Evolutionary conservation across 805 yeast species (phyloP), one percentile per base, ranked within the genome.

Genomic region (Lachancea thermotolerans): DNA sequence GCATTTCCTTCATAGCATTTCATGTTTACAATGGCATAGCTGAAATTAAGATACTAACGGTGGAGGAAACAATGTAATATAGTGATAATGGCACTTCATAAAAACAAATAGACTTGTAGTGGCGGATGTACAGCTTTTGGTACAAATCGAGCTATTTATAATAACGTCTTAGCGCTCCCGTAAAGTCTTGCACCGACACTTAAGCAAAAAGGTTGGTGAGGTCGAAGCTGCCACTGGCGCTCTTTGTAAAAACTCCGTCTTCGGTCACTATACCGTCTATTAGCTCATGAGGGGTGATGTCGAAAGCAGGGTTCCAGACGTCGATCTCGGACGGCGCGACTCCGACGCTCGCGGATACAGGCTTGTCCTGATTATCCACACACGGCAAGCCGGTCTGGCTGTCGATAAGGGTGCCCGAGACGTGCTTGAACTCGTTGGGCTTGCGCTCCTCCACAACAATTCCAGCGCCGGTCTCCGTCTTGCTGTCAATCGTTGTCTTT

Each of bases 261-360:
- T 91, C 98, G 0, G 97, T 91, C 31, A 91, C 87, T 48, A 93
- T 88, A 48, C 88, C 85, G 59, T 89, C 96, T 44, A 91, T 89
- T 33, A 83, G 68, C 37, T 73, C 74, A 56, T 82, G 81, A 0
- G 96, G 96, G 2, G 98, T 88, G 12, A 93, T 88, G 59, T 91
- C 99, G 58, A 91, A 91, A 0, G 97, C 84, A 0, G 99, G 99
- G 58, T 93, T 93, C 97, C 97, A 91, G 1, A 89, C 96, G 4
- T 73, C 68, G 29, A 90, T 82, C 0, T 83, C 85, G 1, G 85
- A 84, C 2, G 98, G 93, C 1, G 96, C 96, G 47, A 84, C 75
- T 34, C 85, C 84, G 11, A 89, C 84, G 15, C 79, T 79, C 1
- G 74, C 62, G 40, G 65, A 56, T 33, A 66, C 39, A 4, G 71